A percentile compares a stretch with the other conserved stretches of the same genome.
These are phyloP conservation scores for Exophiala viscosa DNA, from an alignment of 2,329 filamentous ascomycete genomes.

Conservation along the genomic window DNA sequence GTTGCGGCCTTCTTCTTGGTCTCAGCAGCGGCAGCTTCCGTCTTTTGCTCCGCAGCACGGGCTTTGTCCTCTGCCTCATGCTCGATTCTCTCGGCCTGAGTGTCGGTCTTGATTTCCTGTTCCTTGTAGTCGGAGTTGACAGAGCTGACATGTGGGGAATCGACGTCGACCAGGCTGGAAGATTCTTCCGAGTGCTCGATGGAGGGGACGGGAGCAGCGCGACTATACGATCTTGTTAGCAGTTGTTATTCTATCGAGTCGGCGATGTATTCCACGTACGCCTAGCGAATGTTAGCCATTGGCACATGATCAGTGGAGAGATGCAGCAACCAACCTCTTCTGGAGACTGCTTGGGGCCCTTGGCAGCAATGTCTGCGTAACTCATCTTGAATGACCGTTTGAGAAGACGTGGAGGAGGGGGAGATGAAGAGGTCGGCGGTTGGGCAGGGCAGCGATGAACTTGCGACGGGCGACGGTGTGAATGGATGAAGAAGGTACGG, in stretches of 20 bases:
- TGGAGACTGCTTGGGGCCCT: conserved; percentile 45
- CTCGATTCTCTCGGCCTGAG: conserved; percentile 44
- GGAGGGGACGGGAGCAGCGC: conserved; percentile 39
- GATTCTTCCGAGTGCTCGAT: conserved; percentile 40
- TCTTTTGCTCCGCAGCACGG: conserved; percentile 21
- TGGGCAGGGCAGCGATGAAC: neutral
- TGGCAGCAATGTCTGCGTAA: conserved; percentile 48
- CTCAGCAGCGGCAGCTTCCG: conserved; percentile 29
- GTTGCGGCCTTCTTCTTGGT: conserved; percentile 33
- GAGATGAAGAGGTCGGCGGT: neutral
- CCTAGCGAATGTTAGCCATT: conserved; percentile 18
- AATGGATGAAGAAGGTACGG: neutral
- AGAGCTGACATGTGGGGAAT: conserved; percentile 43
- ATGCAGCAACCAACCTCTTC: conserved; percentile 41
- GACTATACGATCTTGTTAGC: conserved; percentile 32
- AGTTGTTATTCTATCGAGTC: neutral
- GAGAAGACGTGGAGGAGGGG: neutral
- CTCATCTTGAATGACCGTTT: conserved; percentile 37
- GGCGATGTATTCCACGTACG: conserved; percentile 1
- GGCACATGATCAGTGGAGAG: conserved; percentile 15
- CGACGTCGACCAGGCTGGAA: conserved; percentile 45
- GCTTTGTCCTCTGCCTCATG: conserved; percentile 37
- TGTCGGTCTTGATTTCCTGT: conserved; percentile 44
- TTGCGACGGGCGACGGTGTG: neutral
- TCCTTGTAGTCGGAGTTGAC: conserved; percentile 42